Conservation (phyloP, 495 filamentous ascomycete genomes). For the Cairneyella variabilis region DNA sequence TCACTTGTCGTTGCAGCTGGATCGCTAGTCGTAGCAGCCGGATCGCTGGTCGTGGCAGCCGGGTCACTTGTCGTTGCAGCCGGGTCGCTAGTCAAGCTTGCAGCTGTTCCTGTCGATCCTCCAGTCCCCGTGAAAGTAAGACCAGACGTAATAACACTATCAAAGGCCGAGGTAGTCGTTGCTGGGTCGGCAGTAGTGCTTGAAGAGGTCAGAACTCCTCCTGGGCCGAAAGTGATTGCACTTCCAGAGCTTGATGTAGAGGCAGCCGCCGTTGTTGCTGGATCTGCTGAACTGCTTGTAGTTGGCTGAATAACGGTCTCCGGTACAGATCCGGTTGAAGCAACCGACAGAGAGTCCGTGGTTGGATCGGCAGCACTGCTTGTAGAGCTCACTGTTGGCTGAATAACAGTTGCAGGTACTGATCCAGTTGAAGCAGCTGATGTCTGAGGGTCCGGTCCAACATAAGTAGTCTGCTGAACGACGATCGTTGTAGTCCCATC, state of each 20-base stretch:
- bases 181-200: not conserved
- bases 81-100: not conserved
- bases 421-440: constrained; percentile 19
- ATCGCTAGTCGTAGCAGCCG: too few species aligned
- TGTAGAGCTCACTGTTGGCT: too few species aligned
- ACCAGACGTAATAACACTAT: constrained; percentile 1
- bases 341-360: too few species aligned
- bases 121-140: constrained; percentile 12
- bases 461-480: not conserved
- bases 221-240: constrained; percentile 23
- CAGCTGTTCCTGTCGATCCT: constrained; percentile 14
- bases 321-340: too few species aligned
- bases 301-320: constrained; percentile 17
- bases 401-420: too few species aligned
- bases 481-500: constrained; percentile 21
- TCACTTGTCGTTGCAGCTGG: too few species aligned
- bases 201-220: constrained; percentile 20
- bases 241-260: constrained; percentile 5
- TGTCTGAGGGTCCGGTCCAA: too few species aligned
- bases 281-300: not conserved
- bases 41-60: too few species aligned
- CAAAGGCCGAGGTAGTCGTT: not conserved
- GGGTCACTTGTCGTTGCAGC: too few species aligned
- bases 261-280: not conserved
- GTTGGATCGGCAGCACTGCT: too few species aligned